phyloP scores from a whole-genome alignment of 2,329 filamentous ascomycete genomes.

The Fusarium buxicola region DNA sequence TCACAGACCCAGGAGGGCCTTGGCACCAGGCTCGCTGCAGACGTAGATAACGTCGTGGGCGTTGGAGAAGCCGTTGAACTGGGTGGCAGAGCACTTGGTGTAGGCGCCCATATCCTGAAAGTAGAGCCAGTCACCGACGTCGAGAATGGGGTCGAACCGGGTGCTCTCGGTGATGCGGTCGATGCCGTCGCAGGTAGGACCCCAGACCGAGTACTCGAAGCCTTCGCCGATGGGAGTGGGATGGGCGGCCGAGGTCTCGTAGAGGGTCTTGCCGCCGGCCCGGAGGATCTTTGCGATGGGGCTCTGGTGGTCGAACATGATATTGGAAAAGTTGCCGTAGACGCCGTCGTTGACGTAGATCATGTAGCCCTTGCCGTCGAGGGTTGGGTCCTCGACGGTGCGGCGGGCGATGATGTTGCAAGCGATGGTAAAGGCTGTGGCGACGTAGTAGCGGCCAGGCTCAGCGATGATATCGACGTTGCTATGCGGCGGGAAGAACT shows the following conservation, averaged over 20 bases:
- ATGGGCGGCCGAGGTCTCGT: conserved; percentile 65
- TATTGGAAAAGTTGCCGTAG: conserved; percentile 98
- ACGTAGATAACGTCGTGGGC: conserved; percentile 94
- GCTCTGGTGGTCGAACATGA: conserved; percentile 98
- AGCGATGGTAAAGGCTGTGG: conserved; percentile 91
- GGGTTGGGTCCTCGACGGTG: conserved; percentile 78
- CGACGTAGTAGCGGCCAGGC: conserved; percentile 96
- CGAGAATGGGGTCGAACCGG: conserved; percentile 78
- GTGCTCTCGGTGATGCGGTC: conserved; percentile 91
- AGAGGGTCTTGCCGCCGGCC: conserved; percentile 67
- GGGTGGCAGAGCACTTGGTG: conserved; percentile 96
- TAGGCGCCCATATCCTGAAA: conserved; percentile 99
- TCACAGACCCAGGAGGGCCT: conserved; percentile 69
- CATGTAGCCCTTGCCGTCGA: conserved; percentile 85
- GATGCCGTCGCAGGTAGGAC: conserved; percentile 97
- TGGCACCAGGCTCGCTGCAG: conserved; percentile 90
- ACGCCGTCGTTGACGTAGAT: conserved; percentile 97
- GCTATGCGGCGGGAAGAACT: conserved; percentile 81
- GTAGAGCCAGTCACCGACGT: conserved; percentile 98
- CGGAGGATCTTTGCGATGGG: conserved; percentile 86
- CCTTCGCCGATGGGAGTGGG: conserved; percentile 60
- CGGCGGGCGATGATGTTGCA: conserved; percentile 97
- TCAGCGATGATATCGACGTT: conserved; percentile 91
- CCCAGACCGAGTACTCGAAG: conserved; percentile 95
- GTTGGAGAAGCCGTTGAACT: conserved; percentile 97